Base-by-base conservation (phyloP, 73 alveolate genomes). In the Paramecium bursaria region DNA sequence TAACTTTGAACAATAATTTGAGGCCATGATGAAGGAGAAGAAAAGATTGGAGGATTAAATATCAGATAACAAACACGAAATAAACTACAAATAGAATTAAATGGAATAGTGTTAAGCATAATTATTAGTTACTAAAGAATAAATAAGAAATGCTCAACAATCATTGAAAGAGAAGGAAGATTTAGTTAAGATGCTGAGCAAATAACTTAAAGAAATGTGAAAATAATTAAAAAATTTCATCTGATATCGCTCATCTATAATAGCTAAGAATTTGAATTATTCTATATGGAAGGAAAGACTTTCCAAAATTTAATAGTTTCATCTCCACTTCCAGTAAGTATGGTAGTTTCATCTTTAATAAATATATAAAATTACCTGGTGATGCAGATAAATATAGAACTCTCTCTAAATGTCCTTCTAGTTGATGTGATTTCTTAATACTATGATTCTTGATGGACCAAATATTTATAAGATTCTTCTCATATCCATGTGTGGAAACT, bases 221-320 rank as follows among this genome's bases (percentile, higher is more conserved):
- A 21, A 11, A 67, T 67, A 19, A 31, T 39, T 67, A 39, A 67
- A 67, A 25, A 19, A 67, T 15, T 21, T 67, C 82, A 67, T 67
- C 82, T 67, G 33, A 67, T 67, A 17, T 67, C 82, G 44, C 82
- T 39, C 82, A 67, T 67, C 9, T 35, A 31, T 3, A 67, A 44
- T 15, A 67, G 44, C 6, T 53, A 31, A 19, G 82, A 67, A 22
- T 21, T 35, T 39, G 22, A 25, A 42, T 67, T 67, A 47, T 42
- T 17, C 14, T 21, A 39, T 42, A 25, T 39, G 44, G 47, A 7
- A 39, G 82, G 82, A 82, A 97, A 98, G 74, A 96, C 98, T 60
- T 98, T 95, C 99, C 99, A 98, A 82, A 98, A 98, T 87, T 99
- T 92, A 14, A 98, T 75, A 29, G 99, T 98, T 87, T 98, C 99